Evolutionary conservation across 2,329 filamentous ascomycete species (phyloP), one percentile per base, ranked within the genome.

Genomic region (Arthrobotrys musiformis): DNA sequence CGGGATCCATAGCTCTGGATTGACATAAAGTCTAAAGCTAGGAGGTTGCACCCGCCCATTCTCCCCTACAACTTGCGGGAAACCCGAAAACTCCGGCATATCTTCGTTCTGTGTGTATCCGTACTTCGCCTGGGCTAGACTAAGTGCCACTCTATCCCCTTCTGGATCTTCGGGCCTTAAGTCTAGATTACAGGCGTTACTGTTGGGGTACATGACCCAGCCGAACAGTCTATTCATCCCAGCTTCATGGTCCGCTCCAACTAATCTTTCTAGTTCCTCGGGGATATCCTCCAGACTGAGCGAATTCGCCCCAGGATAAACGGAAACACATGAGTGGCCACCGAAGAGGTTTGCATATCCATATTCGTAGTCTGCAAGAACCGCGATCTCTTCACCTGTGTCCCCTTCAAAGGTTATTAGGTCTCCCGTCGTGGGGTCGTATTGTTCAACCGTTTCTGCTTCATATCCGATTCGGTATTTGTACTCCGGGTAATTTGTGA

Each of bases 11-110:
- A 62, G 33, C 42, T 40, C 62, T 6, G 68, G 58, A 9, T 74
- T 67, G 17, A 67, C 26, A 24, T 54, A 70, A 11, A 76, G 64
- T 40, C 63, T 35, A 44, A 76, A 76, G 30, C 72, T 76, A 17
- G 40, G 40, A 2, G 40, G 40, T 13, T n/a, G 37, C 7, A n/a
- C 37, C 15, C 13, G 13, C 2, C 37, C 37, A n/a, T 42, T 42
- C 4, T 9, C 6, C 17, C 37, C 37, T 17, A 69, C 46, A 1
- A 52, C 42, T 6, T 33, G 26, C 5, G 62, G 62, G 17, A 68
- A 68, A 3, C 40, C 54, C 8, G 44, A 26, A 22, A 52, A 46
- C 28, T 46, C 42, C 19, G 19, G 17, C 1, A 28, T 22, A 4
- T 19, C 46, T 0, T 26, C 22, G 9, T 2, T 28, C 33, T 63